Conservation (phyloP, 202 grass and related monocot genomes). For the Digitaria exilis region DNA sequence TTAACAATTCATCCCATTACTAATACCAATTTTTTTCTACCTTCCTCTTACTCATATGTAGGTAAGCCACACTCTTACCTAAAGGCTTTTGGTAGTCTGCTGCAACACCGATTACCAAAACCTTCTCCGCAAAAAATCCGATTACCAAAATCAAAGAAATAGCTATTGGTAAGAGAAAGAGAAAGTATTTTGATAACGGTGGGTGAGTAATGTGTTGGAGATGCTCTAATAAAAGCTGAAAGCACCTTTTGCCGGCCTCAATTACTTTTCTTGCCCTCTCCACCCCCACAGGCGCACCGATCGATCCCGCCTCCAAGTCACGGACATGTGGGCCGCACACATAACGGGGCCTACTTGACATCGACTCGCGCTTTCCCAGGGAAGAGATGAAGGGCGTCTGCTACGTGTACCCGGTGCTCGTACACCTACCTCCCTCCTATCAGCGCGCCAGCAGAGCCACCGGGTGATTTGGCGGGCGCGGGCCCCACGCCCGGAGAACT, state of each 20-base stretch:
- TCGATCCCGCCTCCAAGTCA: accelerated
- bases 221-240: slow-evolving; percentile 40
- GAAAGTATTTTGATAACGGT: too few species aligned
- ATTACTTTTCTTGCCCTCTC: slow-evolving; percentile 1
- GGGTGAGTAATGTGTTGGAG: too few species aligned
- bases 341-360: not conserved
- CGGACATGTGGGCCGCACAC: accelerated
- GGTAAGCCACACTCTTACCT: too few species aligned
- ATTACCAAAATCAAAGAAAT: too few species aligned
- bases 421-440: not conserved
- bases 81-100: too few species aligned
- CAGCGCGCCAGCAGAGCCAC: not conserved
- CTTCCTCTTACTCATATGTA: too few species aligned
- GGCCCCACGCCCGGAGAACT: slow-evolving; percentile 17
- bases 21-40: too few species aligned
- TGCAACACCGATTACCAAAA: too few species aligned
- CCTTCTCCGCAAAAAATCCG: too few species aligned
- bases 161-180: too few species aligned
- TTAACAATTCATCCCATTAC: too few species aligned
- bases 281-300: not conserved
- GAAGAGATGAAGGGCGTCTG: too few species aligned
- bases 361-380: not conserved
- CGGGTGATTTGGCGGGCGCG: slow-evolving; percentile 12
- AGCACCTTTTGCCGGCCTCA: slow-evolving; percentile 35
- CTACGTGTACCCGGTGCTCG: not conserved